These are phyloP conservation scores for Irpex sp. DNA, from an alignment of 1,284 basidiomycete species.

Conservation along the genomic window DNA sequence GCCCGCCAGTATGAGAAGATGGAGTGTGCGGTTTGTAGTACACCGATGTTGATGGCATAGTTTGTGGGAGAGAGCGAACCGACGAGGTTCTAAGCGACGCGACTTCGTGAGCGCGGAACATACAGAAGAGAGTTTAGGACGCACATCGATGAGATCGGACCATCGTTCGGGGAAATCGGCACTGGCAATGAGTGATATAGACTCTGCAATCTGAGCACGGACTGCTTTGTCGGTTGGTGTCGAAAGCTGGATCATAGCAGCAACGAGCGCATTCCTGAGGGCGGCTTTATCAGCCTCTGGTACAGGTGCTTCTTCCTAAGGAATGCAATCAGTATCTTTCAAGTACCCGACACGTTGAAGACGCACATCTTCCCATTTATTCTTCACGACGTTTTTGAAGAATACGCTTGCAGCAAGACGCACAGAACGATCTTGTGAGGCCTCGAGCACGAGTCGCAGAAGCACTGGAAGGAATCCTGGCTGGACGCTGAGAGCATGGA, in stretches of 20 bases:
- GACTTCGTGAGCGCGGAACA: not conserved
- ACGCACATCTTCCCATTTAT: conserved; percentile 83
- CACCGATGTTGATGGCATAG: conserved; percentile 84
- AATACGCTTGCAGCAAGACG: conserved; percentile 83
- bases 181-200: conserved; percentile 83
- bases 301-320: conserved; percentile 62
- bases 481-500: conserved; percentile 65
- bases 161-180: conserved; percentile 86
- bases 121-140: conserved; percentile 24
- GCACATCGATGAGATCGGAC: conserved; percentile 82
- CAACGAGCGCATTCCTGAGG: conserved; percentile 70
- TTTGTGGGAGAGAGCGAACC: conserved; percentile 73
- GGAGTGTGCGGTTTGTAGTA: conserved; percentile 92
- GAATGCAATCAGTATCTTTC: conserved; percentile 4
- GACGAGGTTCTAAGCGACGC: conserved; percentile 70
- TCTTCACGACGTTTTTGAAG: conserved; percentile 85
- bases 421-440: conserved; percentile 63
- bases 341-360: not conserved
- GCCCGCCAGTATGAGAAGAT: conserved; percentile 95
- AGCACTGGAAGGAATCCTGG: conserved; percentile 77
- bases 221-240: conserved; percentile 61
- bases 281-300: conserved; percentile 63
- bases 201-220: conserved; percentile 84
- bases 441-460: conserved; percentile 69
- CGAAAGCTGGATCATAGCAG: conserved; percentile 80